Conservation (phyloP, 495 filamentous ascomycete species). For the Lepidopterella palustris region DNA sequence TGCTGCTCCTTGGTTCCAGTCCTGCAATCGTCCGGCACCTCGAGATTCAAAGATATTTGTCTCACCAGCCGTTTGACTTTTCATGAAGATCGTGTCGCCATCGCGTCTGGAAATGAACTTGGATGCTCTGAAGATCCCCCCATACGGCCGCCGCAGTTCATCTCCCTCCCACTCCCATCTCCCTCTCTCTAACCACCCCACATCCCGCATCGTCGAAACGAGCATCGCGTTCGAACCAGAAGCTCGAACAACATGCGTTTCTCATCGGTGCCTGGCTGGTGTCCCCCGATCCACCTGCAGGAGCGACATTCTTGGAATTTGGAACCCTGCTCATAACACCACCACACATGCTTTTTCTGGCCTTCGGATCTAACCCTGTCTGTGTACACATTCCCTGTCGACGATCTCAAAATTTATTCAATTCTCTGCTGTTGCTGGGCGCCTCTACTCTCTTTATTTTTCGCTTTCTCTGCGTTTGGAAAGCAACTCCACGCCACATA, state of each 20-base stretch:
- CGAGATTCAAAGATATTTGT: too few species aligned
- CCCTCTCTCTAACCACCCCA: neutral
- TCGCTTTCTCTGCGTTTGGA: neutral
- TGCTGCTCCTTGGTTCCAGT: too few species aligned
- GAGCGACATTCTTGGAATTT: neutral
- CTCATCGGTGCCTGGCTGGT: neutral
- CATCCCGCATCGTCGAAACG: constrained; percentile 10
- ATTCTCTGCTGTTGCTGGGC: neutral
- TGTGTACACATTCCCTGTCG: neutral
- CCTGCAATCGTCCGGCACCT: too few species aligned
- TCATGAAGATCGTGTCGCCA: neutral
- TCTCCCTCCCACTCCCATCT: neutral
- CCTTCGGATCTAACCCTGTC: neutral
- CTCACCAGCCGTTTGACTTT: neutral
- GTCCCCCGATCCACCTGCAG: neutral
- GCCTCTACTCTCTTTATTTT: neutral
- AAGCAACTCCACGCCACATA: neutral
- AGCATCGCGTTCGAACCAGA: neutral
- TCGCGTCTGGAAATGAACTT: neutral
- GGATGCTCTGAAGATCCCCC: neutral
- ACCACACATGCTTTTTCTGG: neutral
- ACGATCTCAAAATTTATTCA: neutral
- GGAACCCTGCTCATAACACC: neutral
- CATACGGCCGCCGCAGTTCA: neutral
- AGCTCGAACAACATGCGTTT: neutral